These are phyloP conservation scores for Thuja plicata DNA, from an alignment of 83 land plant species.

Conservation along the genomic window DNA sequence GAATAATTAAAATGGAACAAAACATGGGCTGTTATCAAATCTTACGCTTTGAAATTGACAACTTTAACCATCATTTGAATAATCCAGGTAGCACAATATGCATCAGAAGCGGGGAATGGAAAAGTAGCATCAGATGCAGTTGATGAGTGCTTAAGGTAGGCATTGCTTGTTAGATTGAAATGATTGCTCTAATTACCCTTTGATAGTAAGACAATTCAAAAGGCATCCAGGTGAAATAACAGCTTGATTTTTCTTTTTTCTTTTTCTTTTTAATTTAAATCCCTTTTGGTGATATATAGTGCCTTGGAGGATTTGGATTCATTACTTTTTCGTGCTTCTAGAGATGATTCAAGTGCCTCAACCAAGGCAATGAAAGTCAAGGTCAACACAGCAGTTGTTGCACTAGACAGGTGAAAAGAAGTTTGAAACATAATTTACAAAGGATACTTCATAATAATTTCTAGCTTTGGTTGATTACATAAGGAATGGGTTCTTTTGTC, in stretches of 20 bases:
- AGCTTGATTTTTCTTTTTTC: neutral
- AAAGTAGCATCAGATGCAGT: constrained; percentile 75
- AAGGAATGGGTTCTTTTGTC: neutral
- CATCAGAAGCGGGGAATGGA: constrained; percentile 89
- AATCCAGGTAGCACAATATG: constrained; percentile 94
- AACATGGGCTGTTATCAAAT: neutral
- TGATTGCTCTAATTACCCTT: neutral
- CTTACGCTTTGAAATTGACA: neutral
- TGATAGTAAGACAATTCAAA: neutral
- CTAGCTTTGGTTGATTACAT: neutral
- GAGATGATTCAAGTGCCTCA: constrained; percentile 67
- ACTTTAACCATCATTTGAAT: neutral
- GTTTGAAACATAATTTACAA: neutral
- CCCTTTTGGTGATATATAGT: constrained; percentile 28
- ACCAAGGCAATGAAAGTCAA: constrained; percentile 68
- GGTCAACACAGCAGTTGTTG: constrained; percentile 49
- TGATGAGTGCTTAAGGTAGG: constrained; percentile 85
- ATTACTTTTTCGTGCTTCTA: constrained; percentile 74
- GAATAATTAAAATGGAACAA: neutral
- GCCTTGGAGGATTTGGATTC: constrained; percentile 98
- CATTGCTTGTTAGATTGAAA: neutral
- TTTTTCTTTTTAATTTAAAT: neutral
- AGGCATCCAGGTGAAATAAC: neutral
- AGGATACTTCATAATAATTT: neutral
- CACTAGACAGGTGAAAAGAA: constrained; percentile 68